Base-by-base conservation (phyloP, 179 eudicot genomes). In the Pouteria campechiana region DNA sequence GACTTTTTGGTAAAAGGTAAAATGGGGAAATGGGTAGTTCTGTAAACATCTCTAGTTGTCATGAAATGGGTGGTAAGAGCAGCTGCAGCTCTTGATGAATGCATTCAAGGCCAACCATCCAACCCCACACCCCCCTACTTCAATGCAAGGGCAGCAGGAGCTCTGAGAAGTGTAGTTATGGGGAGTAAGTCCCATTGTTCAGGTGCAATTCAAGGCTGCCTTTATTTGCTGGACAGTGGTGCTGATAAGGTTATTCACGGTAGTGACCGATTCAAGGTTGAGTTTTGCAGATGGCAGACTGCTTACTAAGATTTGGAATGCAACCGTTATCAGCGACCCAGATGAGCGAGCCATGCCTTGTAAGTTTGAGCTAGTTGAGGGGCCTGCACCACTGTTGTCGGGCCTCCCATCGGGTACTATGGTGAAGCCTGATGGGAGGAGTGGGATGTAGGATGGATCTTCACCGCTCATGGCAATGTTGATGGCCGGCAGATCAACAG, bases 371-470 rank as follows among this genome's bases (percentile, higher is more conserved):
- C 72, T 68, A 6, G 68, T 44, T n/a, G 77, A 67, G 47, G 65
- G 61, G 11, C 33, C 50, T 2, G 15, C 25, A 9, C 16, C 41
- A 38, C 38, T 47, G 15, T 48, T 40, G 25, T 53, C 58, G 5
- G 48, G 48, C 12, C 54, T 13, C 25, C 82, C 84, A 30, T 69
- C 77, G 0, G 66, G 41, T 1, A 58, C 58, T 34, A 83, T 69
- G 3, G 64, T 50, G 55, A 83, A 79, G 5, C 94, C 89, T 0
- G 82, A 83, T 7, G 83, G 73, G 0, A 83, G 78, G 17, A 83
- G 46, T 0, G 82, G 78, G 24, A 76, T 59, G 48, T 31, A 55
- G 8, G 74, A 47, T 3, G 76, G 47, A 44, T 67, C 78, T 28
- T 38, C 65, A 7, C 89, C 85, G 7, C 38, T 62, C 54, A 65